These are phyloP conservation scores for Phialocephala sp. DNA, from an alignment of 2,329 filamentous ascomycete species.

Conservation along the genomic window DNA sequence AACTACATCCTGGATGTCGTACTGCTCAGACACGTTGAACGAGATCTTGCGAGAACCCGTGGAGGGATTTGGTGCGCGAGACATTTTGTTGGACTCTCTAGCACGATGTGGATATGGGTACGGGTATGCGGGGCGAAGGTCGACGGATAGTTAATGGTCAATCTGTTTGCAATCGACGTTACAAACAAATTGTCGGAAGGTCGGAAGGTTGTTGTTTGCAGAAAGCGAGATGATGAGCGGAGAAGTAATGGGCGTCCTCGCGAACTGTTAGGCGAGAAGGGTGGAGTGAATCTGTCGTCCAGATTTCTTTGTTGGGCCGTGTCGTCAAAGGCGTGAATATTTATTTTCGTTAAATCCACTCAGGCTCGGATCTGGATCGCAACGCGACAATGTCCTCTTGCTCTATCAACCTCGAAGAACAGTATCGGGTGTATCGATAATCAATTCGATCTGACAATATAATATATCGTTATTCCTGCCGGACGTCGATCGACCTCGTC, in stretches of 20 bases:
- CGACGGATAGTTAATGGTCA: not conserved
- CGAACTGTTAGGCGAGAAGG: not conserved
- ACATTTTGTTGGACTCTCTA: slow-evolving; percentile 34
- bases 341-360: slow-evolving; percentile 2
- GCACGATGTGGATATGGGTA: not conserved
- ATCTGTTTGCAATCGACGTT: slow-evolving; percentile 11
- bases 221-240: not conserved
- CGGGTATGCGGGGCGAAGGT: not conserved
- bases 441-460: not conserved
- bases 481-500: slow-evolving; percentile 8
- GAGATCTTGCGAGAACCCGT: slow-evolving; percentile 89
- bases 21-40: slow-evolving; percentile 99
- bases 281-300: not conserved
- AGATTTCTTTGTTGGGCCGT: slow-evolving; percentile 8
- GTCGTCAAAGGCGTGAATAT: slow-evolving; percentile 3
- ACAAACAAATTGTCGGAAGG: slow-evolving; percentile 7
- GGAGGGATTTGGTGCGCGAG: slow-evolving; percentile 55
- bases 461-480: not conserved
- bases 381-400: not conserved
- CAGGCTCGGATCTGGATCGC: slow-evolving; percentile 2
- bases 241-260: not conserved
- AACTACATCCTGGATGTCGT: slow-evolving; percentile 99
- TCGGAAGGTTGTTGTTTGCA: not conserved
- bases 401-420: not conserved
- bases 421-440: not conserved